phyloP scores from a whole-genome alignment of 2,329 filamentous ascomycete genomes.

The Neofusicoccum parvum region DNA sequence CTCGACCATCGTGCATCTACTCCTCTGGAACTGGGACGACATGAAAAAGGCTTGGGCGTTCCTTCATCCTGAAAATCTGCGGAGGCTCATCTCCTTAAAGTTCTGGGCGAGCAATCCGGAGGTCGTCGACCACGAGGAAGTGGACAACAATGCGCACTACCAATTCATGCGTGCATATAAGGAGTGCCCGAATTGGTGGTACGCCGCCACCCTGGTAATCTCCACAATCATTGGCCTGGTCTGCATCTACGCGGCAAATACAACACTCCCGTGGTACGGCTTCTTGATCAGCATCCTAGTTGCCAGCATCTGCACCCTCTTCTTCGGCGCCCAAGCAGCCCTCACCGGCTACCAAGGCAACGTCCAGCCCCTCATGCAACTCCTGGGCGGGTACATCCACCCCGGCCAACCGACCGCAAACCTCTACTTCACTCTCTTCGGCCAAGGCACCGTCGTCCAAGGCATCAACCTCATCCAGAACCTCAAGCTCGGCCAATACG shows the following conservation, averaged over 20 bases:
- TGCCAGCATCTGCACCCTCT: conserved; percentile 27
- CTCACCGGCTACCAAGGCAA: conserved; percentile 27
- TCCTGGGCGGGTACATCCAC: conserved; percentile 25
- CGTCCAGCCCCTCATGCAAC: conserved; percentile 26
- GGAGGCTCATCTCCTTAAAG: conserved; percentile 37
- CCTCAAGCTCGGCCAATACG: conserved; percentile 50
- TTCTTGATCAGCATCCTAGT: conserved; percentile 32
- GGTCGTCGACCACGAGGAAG: conserved; percentile 25
- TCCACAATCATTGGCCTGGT: conserved; percentile 29
- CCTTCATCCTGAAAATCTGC: conserved; percentile 27
- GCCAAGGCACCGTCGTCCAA: conserved; percentile 37
- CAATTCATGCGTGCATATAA: conserved; percentile 34
- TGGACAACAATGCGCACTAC: conserved; percentile 34
- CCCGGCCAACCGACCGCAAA: conserved; percentile 30
- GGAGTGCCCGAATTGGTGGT: conserved; percentile 35
- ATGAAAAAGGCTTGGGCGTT: conserved; percentile 41
- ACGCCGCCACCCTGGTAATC: conserved; percentile 26
- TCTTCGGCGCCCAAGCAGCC: conserved; percentile 31
- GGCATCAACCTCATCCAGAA: conserved; percentile 26
- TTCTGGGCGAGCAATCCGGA: conserved; percentile 31
- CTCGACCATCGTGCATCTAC: conserved; percentile 50
- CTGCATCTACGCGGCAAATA: conserved; percentile 31
- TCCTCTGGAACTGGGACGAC: conserved; percentile 34
- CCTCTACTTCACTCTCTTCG: conserved; percentile 47
- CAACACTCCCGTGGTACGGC: conserved; percentile 37